Evolutionary conservation across 1,284 basidiomycete genomes (phyloP).

Genomic region (Trametes pubescens): DNA sequence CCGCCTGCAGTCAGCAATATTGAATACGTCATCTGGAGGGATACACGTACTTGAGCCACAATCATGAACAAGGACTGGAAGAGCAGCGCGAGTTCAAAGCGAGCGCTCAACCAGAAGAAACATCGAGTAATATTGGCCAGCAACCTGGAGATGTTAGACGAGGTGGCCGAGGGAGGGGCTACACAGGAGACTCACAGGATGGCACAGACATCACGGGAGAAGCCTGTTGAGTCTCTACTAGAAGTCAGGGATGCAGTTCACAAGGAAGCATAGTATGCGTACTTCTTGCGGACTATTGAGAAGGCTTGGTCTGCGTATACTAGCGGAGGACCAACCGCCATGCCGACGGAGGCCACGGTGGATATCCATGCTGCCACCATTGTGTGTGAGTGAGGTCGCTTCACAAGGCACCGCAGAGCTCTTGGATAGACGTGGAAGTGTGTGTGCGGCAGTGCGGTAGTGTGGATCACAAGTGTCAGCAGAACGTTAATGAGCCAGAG

Average conservation of each 20-base stretch:
- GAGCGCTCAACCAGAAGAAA: conserved; percentile 89
- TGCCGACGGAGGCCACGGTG: conserved; percentile 65
- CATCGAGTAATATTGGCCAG: conserved; percentile 86
- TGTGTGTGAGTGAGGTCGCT: no score
- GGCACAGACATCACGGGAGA: conserved; percentile 84
- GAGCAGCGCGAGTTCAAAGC: conserved; percentile 79
- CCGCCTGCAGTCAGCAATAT: conserved; percentile 21
- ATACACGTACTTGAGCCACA: conserved; percentile 67
- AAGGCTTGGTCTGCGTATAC: conserved; percentile 84
- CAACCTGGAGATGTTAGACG: conserved; percentile 51
- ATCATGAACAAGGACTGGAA: conserved; percentile 87
- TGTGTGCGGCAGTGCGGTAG: no score
- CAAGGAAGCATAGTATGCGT: conserved; percentile 25
- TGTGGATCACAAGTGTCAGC: no score
- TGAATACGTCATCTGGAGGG: conserved; percentile 16
- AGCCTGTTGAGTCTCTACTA: conserved; percentile 81
- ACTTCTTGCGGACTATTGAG: conserved; percentile 79
- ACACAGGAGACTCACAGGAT: conserved; percentile 62
- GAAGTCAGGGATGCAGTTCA: conserved; percentile 29
- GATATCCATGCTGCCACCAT: conserved; percentile 60
- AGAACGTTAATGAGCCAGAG: no score
- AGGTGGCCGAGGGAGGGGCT: not conserved
- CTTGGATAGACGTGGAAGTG: no score
- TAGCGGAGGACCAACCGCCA: conserved; percentile 78
- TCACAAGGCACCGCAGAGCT: no score